These are phyloP conservation scores for Sclerospora graminicola DNA, from an alignment of 352 stramenopile species.

Conservation along the genomic window DNA sequence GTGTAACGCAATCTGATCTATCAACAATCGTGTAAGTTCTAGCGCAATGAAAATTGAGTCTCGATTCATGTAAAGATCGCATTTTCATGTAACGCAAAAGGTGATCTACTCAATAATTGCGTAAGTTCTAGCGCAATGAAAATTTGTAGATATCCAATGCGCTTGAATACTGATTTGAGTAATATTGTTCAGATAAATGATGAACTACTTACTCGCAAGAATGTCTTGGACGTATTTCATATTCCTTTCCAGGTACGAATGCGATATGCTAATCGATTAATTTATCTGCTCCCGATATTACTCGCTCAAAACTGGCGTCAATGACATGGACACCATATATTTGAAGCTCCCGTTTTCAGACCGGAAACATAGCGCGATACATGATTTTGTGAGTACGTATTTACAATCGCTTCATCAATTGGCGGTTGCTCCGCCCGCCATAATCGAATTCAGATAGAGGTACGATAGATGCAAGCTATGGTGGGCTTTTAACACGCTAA, in stretches of 20 bases:
- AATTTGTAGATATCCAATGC: background rate
- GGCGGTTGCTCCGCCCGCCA: conserved; percentile 42
- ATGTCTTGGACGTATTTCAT: conserved; percentile 42
- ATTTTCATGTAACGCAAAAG: conserved; percentile 34
- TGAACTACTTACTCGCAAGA: conserved; percentile 32
- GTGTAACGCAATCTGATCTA: conserved; percentile 29
- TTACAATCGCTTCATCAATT: conserved; percentile 68
- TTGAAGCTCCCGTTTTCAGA: too few relatives aligned
- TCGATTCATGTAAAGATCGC: conserved; percentile 46
- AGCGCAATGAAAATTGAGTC: conserved; percentile 16
- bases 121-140: conserved; percentile 11
- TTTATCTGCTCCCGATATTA: conserved; percentile 36
- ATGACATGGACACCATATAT: too few relatives aligned
- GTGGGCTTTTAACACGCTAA: background rate
- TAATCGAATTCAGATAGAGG: conserved; percentile 66
- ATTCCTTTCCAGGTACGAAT: conserved; percentile 49
- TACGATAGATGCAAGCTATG: conserved; percentile 9
- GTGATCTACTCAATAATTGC: conserved; percentile 27
- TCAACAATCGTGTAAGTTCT: conserved; percentile 29
- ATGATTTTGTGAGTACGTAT: conserved; percentile 69
- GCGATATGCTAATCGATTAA: conserved; percentile 61
- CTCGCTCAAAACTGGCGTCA: background rate
- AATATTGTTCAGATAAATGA: conserved; percentile 27
- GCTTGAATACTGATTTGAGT: background rate
- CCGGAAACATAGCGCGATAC: conserved; percentile 40